These are phyloP conservation scores for Xylariales sp. DNA, from an alignment of 2,329 filamentous ascomycete species.

Conservation along the genomic window DNA sequence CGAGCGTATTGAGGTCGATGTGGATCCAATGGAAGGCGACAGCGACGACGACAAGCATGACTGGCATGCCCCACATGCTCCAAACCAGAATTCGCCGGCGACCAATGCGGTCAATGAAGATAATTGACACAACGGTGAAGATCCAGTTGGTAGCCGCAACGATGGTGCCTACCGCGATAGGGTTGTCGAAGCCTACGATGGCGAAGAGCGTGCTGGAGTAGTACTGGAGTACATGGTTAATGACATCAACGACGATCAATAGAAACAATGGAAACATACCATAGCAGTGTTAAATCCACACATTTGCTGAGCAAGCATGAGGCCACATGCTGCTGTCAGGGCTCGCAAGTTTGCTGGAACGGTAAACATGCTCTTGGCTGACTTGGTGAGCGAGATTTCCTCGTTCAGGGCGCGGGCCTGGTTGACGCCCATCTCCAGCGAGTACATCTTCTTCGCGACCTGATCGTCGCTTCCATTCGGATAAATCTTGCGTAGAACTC, in stretches of 20 bases:
- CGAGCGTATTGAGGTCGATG: slow-evolving; percentile 27
- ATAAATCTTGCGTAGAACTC: slow-evolving; percentile 34
- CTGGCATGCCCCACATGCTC: slow-evolving; percentile 33
- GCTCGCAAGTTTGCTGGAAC: slow-evolving; percentile 34
- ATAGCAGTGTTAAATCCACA: slow-evolving; percentile 16
- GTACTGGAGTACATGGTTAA: too few species aligned
- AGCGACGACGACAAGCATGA: slow-evolving; percentile 31
- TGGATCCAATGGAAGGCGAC: slow-evolving; percentile 39
- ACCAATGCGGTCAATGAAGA: slow-evolving; percentile 35
- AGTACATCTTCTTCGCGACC: slow-evolving; percentile 36
- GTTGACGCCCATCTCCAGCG: slow-evolving; percentile 33
- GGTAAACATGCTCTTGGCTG: slow-evolving; percentile 35
- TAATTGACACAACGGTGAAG: slow-evolving; percentile 38
- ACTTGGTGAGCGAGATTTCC: slow-evolving; percentile 29
- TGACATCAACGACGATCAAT: too few species aligned
- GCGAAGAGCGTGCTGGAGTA: slow-evolving; percentile 14
- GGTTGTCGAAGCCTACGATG: slow-evolving; percentile 40
- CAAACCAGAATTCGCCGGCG: slow-evolving; percentile 34
- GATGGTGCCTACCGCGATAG: slow-evolving; percentile 35
- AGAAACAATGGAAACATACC: too few species aligned
- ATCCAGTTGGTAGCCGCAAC: slow-evolving; percentile 37
- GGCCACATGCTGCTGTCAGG: slow-evolving; percentile 36
- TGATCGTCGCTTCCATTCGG: slow-evolving; percentile 35
- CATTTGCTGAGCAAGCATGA: slow-evolving; percentile 38
- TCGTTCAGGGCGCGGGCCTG: slow-evolving; percentile 23